A percentile compares a stretch with the other conserved stretches of the same genome.
Evolutionary conservation across 129 eudicot species (phyloP).

Genomic region (Mikania micrantha): DNA sequence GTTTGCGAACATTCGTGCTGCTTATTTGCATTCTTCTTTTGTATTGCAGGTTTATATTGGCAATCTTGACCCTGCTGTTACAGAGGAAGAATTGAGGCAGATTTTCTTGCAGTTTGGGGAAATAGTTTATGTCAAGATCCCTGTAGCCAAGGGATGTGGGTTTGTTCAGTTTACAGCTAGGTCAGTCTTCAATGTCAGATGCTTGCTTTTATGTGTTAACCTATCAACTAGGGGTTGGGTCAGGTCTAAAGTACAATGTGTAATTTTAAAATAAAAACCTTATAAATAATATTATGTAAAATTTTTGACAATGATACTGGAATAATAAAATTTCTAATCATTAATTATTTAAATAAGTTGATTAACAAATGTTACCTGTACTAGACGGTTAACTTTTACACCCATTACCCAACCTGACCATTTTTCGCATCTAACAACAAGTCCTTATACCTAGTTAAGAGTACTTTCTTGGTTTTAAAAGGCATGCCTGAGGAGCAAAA

Average conservation of each 20-base stretch:
- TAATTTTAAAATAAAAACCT: background rate
- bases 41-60: slow-evolving; percentile 67
- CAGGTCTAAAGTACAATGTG: background rate
- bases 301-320: background rate
- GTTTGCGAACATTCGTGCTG: background rate
- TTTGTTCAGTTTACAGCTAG: slow-evolving; percentile 83
- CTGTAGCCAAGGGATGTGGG: slow-evolving; percentile 81
- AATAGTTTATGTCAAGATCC: slow-evolving; percentile 77
- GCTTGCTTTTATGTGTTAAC: background rate
- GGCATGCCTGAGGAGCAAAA: too few relatives aligned
- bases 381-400: background rate
- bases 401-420: background rate
- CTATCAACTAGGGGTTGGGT: background rate
- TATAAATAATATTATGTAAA: background rate
- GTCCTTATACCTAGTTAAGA: background rate
- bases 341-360: background rate
- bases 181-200: slow-evolving; percentile 30
- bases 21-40: slow-evolving; percentile 9
- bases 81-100: slow-evolving; percentile 92
- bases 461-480: too few relatives aligned
- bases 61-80: slow-evolving; percentile 75
- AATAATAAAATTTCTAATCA: background rate
- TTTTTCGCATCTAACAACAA: background rate
- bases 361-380: background rate
- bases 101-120: slow-evolving; percentile 82